phyloP scores from a whole-genome alignment of 1,284 basidiomycete species.

The Naganishia sp. region DNA sequence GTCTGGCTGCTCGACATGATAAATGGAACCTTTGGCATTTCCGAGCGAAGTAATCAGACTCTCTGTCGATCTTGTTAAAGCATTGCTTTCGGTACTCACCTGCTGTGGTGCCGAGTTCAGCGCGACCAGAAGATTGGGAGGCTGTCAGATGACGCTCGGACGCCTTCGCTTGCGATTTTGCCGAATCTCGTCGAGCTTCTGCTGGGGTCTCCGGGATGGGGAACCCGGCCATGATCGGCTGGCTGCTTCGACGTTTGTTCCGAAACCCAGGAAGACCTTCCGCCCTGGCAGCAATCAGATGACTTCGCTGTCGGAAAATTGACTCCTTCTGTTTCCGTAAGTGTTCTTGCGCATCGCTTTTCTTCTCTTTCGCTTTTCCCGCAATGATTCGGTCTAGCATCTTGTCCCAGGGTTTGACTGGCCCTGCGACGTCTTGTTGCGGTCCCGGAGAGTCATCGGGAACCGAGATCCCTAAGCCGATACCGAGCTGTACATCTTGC shows the following conservation, averaged over 20 bases:
- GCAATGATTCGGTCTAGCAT: slow-evolving; percentile 14
- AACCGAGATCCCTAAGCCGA: slow-evolving; percentile 9
- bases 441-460: not conserved
- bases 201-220: not conserved
- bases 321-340: slow-evolving; percentile 11
- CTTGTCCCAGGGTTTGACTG: not conserved
- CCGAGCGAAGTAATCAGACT: too few relatives aligned
- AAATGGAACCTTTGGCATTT: not conserved
- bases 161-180: not conserved
- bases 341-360: not conserved
- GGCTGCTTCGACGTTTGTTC: not conserved
- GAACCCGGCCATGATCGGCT: not conserved
- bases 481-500: not conserved
- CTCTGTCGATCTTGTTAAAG: too few relatives aligned
- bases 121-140: not conserved
- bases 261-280: not conserved
- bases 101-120: too few relatives aligned
- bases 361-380: slow-evolving; percentile 18
- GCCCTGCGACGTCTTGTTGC: not conserved
- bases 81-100: too few relatives aligned
- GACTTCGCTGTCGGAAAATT: not conserved
- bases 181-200: not conserved
- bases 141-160: not conserved
- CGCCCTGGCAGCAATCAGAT: not conserved
- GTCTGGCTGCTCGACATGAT: slow-evolving; percentile 15